A percentile compares a stretch with the other conserved stretches of the same genome.
phyloP scores from a whole-genome alignment of 2,329 filamentous ascomycete genomes.

The Hymenoscyphus infarciens region DNA sequence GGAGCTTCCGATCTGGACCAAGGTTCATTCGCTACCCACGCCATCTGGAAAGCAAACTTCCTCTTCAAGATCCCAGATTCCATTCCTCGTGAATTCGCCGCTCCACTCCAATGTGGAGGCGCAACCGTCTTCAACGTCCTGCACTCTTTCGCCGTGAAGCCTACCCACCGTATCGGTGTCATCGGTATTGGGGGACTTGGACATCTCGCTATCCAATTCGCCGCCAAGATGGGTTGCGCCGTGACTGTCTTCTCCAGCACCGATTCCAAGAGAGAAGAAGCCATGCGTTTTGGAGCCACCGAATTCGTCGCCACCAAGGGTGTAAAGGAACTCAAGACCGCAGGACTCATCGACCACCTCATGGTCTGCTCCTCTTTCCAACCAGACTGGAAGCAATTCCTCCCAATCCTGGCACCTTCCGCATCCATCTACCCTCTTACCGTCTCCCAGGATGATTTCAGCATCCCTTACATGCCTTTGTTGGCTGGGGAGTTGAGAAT shows the following conservation, averaged over 20 bases:
- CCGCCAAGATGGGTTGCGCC: slow-evolving; percentile 58
- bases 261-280: slow-evolving; percentile 62
- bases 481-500: slow-evolving; percentile 29
- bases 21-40: slow-evolving; percentile 43
- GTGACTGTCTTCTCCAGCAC: slow-evolving; percentile 57
- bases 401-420: slow-evolving; percentile 55
- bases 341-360: slow-evolving; percentile 30
- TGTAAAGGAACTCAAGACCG: slow-evolving; percentile 19
- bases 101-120: slow-evolving; percentile 46
- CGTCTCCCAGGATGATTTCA: slow-evolving; percentile 48
- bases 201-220: slow-evolving; percentile 61
- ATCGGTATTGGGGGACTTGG: slow-evolving; percentile 60
- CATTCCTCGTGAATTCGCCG: slow-evolving; percentile 40
- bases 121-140: slow-evolving; percentile 41
- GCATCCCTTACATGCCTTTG: slow-evolving; percentile 32
- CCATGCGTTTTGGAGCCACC: slow-evolving; percentile 53
- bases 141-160: slow-evolving; percentile 36
- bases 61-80: slow-evolving; percentile 40
- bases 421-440: slow-evolving; percentile 64
- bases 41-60: slow-evolving; percentile 40
- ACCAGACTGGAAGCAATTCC: slow-evolving; percentile 61
- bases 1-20: slow-evolving; percentile 43
- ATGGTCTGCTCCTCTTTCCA: slow-evolving; percentile 32
- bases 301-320: slow-evolving; percentile 57
- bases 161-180: slow-evolving; percentile 35